Conservation (phyloP, 345 rosid genomes). For the Chamaenerion angustifolium region DNA sequence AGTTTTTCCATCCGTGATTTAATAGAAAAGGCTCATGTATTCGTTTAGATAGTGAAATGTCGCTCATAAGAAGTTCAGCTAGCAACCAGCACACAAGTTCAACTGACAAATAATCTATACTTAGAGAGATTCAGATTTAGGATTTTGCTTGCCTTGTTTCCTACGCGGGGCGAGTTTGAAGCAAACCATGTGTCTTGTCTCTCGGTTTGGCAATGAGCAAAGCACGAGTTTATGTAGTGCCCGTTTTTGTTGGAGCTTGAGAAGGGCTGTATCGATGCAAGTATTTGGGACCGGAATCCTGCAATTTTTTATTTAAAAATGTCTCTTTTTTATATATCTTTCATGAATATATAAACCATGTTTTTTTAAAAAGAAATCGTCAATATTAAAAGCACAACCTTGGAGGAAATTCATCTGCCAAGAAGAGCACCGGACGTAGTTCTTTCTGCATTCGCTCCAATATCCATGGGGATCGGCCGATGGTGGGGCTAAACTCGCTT, state of each 20-base stretch:
- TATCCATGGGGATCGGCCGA: constrained; percentile 35
- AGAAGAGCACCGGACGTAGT: constrained; percentile 20
- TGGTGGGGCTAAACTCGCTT: constrained; percentile 40
- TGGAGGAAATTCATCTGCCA: constrained; percentile 30
- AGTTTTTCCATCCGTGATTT: too few species aligned
- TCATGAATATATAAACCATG: too few species aligned
- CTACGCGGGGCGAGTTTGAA: constrained; percentile 24
- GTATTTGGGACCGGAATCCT: constrained; percentile 43
- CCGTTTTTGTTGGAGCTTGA: constrained; percentile 26
- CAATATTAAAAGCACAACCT: constrained; percentile 17
- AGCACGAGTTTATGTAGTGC: constrained; percentile 40
- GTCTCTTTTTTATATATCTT: too few species aligned
- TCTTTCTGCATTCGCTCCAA: constrained; percentile 34
- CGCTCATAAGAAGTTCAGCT: too few species aligned
- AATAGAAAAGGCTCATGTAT: too few species aligned
- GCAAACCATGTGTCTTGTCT: constrained; percentile 49
- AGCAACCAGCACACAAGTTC: too few species aligned
- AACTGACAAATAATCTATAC: too few species aligned
- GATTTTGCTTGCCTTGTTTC: constrained; percentile 24
- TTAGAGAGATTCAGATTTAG: too few species aligned
- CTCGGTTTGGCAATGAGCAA: constrained; percentile 46
- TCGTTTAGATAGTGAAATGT: too few species aligned
- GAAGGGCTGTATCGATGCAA: constrained; percentile 22
- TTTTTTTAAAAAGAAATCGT: too few species aligned
- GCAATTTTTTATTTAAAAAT: constrained; percentile 3